These are phyloP conservation scores for Saccharomycopsis schoenii DNA, from an alignment of 805 yeast genomes.

Conservation along the genomic window DNA sequence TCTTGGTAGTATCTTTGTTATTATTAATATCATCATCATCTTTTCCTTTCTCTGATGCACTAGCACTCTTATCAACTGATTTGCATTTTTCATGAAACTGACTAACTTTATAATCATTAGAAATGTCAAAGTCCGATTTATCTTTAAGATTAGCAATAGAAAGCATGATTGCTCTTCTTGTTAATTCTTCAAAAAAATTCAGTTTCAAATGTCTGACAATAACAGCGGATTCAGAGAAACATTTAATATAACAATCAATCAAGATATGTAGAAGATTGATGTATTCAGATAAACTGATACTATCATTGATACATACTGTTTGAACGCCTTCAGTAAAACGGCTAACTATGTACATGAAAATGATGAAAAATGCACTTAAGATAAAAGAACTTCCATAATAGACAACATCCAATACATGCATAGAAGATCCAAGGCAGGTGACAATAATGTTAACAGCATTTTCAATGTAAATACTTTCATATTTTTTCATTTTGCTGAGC, in stretches of 20 bases:
- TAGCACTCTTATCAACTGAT: not conserved
- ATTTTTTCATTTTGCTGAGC: not conserved
- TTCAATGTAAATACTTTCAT: not conserved
- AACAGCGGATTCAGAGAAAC: not conserved
- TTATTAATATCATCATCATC: not conserved
- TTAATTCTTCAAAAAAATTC: conserved; percentile 7
- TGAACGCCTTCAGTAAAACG: not conserved
- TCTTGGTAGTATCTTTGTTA: not conserved
- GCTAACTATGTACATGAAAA: conserved; percentile 3
- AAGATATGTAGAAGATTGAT: conserved; percentile 6
- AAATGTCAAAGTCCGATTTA: conserved; percentile 1
- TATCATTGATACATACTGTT: not conserved
- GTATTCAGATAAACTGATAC: not conserved
- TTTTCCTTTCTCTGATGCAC: not conserved
- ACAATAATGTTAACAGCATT: conserved; percentile 4
- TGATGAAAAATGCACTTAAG: conserved; percentile 8
- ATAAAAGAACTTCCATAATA: conserved; percentile 7
- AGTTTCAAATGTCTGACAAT: not conserved
- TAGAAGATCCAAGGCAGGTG: not conserved
- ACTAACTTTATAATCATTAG: conserved; percentile 3
- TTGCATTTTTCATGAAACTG: not conserved
- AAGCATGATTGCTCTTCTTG: conserved; percentile 8
- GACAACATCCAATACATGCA: not conserved
- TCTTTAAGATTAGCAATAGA: conserved; percentile 11
- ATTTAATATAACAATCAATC: conserved; percentile 7